phyloP scores from a whole-genome alignment of 2,329 filamentous ascomycete species.

The Scortechinia acanthostroma region DNA sequence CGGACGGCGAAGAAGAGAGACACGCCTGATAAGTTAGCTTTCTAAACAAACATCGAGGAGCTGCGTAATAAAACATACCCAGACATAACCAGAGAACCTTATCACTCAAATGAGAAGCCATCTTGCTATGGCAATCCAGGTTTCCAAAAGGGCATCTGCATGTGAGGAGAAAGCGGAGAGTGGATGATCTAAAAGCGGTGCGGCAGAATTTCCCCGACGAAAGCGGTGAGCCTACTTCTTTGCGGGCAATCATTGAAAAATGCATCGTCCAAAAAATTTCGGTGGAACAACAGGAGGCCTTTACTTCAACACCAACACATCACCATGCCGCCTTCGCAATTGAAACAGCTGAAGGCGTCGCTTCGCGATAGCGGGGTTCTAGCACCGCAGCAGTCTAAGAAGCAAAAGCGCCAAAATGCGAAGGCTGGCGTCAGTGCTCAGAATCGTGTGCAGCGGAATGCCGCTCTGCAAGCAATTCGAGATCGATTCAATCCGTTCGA shows the following conservation, averaged over 20 bases:
- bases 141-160: background rate
- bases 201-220: background rate
- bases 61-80: background rate
- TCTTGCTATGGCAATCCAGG: background rate
- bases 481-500: constrained; percentile 98
- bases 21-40: background rate
- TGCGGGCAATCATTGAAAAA: background rate
- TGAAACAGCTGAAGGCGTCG: constrained; percentile 90
- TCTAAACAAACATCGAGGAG: background rate
- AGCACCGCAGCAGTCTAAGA: constrained; percentile 89
- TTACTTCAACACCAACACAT: constrained; percentile 3
- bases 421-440: constrained; percentile 60
- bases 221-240: background rate
- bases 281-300: too few species aligned
- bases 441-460: constrained; percentile 70
- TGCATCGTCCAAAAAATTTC: too few species aligned
- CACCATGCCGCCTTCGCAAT: constrained; percentile 86
- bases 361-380: constrained; percentile 83
- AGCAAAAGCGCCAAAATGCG: constrained; percentile 73
- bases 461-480: constrained; percentile 76
- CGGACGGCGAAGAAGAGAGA: constrained; percentile 1
- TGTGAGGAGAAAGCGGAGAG: too few species aligned
- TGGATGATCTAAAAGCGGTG: background rate
- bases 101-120: background rate
- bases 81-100: background rate